phyloP scores from a whole-genome alignment of 495 filamentous ascomycete genomes.

The Talaromyces nanjingensis region DNA sequence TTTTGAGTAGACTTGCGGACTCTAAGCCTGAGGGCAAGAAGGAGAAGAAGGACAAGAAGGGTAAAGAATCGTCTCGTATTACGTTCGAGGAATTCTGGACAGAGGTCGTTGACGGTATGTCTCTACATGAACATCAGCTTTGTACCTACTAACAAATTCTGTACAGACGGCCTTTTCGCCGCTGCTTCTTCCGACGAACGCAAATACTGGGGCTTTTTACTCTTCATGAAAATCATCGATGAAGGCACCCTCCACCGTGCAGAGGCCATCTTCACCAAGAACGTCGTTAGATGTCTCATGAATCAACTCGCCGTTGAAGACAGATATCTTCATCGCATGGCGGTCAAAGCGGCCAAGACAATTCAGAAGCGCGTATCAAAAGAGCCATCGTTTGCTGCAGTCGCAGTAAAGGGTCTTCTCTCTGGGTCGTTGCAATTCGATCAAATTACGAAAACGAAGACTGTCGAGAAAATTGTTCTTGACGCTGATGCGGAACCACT shows the following conservation, averaged over 20 bases:
- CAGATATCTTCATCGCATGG: slow-evolving; percentile 76
- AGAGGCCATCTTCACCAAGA: slow-evolving; percentile 64
- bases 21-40: slow-evolving; percentile 16
- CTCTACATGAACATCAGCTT: slow-evolving; percentile 5
- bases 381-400: slow-evolving; percentile 51
- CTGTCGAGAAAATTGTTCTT: slow-evolving; percentile 66
- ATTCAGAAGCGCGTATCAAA: slow-evolving; percentile 60
- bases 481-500: slow-evolving; percentile 47
- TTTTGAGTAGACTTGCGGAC: slow-evolving; percentile 45
- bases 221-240: slow-evolving; percentile 67
- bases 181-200: slow-evolving; percentile 73
- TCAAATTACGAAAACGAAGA: slow-evolving; percentile 80
- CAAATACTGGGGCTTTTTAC: slow-evolving; percentile 84
- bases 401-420: slow-evolving; percentile 58
- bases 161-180: slow-evolving; percentile 70
- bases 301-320: slow-evolving; percentile 83
- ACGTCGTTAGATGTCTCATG: slow-evolving; percentile 73
- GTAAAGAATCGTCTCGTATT: slow-evolving; percentile 31
- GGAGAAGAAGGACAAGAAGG: slow-evolving; percentile 19
- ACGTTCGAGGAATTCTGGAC: slow-evolving; percentile 78
- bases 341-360: slow-evolving; percentile 61
- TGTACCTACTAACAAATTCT: slow-evolving; percentile 11
- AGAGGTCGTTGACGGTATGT: slow-evolving; percentile 78
- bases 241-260: slow-evolving; percentile 39
- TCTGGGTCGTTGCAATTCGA: slow-evolving; percentile 76